Base-by-base conservation (phyloP, 148 eudicot genomes). In the Nepenthes gracilis region DNA sequence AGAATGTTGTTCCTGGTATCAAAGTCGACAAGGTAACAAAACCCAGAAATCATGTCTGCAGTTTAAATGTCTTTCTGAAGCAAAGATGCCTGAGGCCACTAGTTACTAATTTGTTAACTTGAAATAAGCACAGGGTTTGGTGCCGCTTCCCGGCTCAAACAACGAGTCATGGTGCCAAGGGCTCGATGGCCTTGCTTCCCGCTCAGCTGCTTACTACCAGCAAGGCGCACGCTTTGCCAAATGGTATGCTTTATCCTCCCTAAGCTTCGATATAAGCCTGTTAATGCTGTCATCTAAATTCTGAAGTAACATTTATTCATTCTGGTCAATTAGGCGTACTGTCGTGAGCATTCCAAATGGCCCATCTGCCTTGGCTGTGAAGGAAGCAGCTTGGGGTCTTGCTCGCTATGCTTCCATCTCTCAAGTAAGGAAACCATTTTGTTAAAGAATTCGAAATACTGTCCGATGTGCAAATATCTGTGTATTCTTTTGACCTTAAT, bases 321-420 rank as follows among this genome's bases (percentile, higher is more conserved):
- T 52, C 13, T 64, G 54, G 63, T 68, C 40, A 52, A 50, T 9
- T 64, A 90, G 97, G 97, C 97, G 97, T 78, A 85, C 97, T 10
- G 95, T 90, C 74, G 92, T 90, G 85, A 90, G 95, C 87, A 90
- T 90, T 80, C 97, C 97, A 74, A 90, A 87, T 10, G 97, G 95
- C 43, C 95, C 97, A 58, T 87, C 97, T 55, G 89, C 85, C 43
- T 70, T 90, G 77, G 95, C 97, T 8, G 92, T 90, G 57, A 90
- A 90, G 70, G 97, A 90, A 72, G 95, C 95, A 32, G 95, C 97
- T 33, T 87, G 92, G 95, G 97, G 97, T 32, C 86, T 90, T 48
- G 95, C 97, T 36, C 95, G 95, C 60, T 90, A 90, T 54, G 97
- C 97, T 55, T 87, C 95, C 60, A 85, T 87, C 65, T 70, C 85